Conservation (phyloP, 2,329 filamentous ascomycete species). For the Trichoderma semiorbis region DNA sequence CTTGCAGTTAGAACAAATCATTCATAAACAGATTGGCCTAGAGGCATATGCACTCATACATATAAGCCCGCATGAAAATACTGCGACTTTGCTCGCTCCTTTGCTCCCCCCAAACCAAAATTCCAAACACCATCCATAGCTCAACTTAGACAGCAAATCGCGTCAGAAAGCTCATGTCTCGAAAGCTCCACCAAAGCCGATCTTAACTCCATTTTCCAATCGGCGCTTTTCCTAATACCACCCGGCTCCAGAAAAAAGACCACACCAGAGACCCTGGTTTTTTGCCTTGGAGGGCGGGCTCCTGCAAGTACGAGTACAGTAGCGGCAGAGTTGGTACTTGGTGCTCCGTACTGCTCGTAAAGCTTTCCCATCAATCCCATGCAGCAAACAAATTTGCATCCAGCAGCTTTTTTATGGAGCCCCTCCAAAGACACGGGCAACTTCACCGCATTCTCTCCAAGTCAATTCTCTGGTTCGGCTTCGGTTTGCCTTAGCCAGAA, state of each 20-base stretch:
- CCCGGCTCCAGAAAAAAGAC: not conserved
- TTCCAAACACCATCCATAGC: not conserved
- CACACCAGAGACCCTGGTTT: not conserved
- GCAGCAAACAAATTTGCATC: not conserved
- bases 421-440: not conserved
- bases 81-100: not conserved
- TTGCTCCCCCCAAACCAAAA: not conserved
- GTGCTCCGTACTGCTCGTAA: not conserved
- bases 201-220: slow-evolving; percentile 32
- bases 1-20: not conserved
- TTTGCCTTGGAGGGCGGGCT: not conserved
- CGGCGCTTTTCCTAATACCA: slow-evolving; percentile 29
- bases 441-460: slow-evolving; percentile 9
- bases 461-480: not conserved
- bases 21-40: not conserved
- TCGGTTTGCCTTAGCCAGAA: not conserved
- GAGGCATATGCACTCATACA: not conserved
- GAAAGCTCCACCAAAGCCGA: slow-evolving; percentile 23
- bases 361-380: not conserved
- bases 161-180: not conserved
- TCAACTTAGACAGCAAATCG: not conserved
- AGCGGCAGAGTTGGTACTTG: not conserved
- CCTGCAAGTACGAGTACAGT: not conserved
- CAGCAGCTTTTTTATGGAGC: not conserved
- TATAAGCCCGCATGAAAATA: not conserved